Conservation (phyloP, 192 early-diverging fungal species). For the Backusella mclennaniae region DNA sequence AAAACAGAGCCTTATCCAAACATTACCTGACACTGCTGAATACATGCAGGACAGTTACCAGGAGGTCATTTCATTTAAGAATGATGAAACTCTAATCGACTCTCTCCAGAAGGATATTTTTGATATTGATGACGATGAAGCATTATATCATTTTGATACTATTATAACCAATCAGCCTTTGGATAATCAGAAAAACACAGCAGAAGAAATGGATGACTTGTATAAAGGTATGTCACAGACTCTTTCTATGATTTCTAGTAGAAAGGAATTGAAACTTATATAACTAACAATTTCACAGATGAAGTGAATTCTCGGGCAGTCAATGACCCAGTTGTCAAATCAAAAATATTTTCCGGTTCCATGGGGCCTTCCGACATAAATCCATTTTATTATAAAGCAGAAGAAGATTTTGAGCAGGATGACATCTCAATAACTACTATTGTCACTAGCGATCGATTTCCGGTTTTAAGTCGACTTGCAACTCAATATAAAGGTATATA, state of each 20-base stretch:
- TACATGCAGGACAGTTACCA: not conserved
- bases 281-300: not conserved
- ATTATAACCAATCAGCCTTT: not conserved
- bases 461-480: conserved; percentile 46
- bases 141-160: not conserved
- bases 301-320: not conserved
- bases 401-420: conserved; percentile 32
- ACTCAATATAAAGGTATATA: conserved; percentile 44
- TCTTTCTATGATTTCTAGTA: not conserved
- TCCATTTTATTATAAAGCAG: conserved; percentile 51
- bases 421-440: conserved; percentile 56
- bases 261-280: not conserved
- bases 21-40: not conserved
- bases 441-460: conserved; percentile 50
- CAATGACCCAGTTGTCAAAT: conserved; percentile 33
- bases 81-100: not conserved
- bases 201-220: not conserved
- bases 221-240: not conserved
- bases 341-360: conserved; percentile 48
- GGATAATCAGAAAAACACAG: not conserved
- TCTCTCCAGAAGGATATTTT: not conserved
- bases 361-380: conserved; percentile 50
- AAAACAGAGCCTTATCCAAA: not conserved
- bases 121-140: not conserved
- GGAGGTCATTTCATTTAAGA: not conserved